Evolutionary conservation across 306 rosid species (phyloP).

Genomic region (Cyamopsis tetragonoloba): DNA sequence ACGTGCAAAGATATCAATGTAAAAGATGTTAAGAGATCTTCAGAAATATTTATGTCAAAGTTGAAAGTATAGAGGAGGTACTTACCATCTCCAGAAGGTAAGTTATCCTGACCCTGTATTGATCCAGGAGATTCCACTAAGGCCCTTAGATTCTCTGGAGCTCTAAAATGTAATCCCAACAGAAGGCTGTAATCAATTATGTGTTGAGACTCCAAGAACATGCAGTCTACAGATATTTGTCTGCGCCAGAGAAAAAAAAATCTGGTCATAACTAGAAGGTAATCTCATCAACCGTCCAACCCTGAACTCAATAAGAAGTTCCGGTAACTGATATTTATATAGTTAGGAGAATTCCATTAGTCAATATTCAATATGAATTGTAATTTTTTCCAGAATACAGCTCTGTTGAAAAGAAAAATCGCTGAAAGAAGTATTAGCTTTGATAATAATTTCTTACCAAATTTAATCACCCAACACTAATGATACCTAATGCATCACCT

Average conservation of each 20-base stretch:
- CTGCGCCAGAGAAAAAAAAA: slow-evolving; percentile 49
- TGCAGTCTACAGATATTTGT: slow-evolving; percentile 76
- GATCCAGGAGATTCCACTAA: slow-evolving; percentile 47
- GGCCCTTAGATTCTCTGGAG: slow-evolving; percentile 79
- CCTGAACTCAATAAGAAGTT: background rate
- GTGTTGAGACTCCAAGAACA: slow-evolving; percentile 81
- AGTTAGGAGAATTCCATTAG: background rate
- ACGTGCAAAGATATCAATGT: background rate
- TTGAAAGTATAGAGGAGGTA: slow-evolving; percentile 21
- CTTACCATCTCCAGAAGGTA: slow-evolving; percentile 44
- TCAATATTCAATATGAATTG: background rate
- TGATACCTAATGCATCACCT: background rate
- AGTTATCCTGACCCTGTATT: slow-evolving; percentile 31
- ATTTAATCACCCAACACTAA: background rate
- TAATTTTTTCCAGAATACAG: background rate
- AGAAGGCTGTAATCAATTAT: slow-evolving; percentile 95
- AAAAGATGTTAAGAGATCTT: background rate
- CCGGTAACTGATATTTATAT: background rate
- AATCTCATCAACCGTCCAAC: background rate
- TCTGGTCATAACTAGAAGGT: background rate
- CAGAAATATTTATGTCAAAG: background rate
- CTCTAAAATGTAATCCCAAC: slow-evolving; percentile 92
- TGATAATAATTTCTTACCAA: background rate
- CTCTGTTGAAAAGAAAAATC: background rate
- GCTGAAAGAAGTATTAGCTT: slow-evolving; percentile 4